phyloP scores from a whole-genome alignment of 345 rosid species.

The Microcos paniculata region DNA sequence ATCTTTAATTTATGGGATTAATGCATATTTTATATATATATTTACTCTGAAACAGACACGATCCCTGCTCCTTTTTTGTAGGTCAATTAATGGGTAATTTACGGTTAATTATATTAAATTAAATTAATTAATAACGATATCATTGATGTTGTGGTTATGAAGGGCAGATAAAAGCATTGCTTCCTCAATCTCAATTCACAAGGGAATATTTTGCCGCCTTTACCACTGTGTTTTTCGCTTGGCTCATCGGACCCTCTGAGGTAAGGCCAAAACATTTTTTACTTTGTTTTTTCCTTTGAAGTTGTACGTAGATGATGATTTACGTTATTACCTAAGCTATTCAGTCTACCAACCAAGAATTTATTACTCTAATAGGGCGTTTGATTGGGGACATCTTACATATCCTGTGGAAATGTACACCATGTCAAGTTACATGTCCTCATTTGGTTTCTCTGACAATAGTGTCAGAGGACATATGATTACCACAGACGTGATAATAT shows the following conservation, averaged over 20 bases:
- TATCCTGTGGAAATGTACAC: no score
- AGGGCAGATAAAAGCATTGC: conserved; percentile 52
- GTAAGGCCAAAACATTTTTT: conserved; percentile 32
- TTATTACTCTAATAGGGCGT: no score
- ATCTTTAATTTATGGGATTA: not conserved
- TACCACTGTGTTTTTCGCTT: conserved; percentile 75
- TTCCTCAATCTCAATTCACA: conserved; percentile 60
- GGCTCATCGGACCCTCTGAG: conserved; percentile 90
- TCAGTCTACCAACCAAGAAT: no score
- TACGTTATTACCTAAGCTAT: no score
- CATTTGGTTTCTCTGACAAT: no score
- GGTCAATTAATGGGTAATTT: not conserved
- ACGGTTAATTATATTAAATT: not conserved
- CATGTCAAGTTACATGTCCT: no score
- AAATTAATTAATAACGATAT: not conserved
- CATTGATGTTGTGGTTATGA: not conserved
- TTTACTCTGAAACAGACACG: not conserved
- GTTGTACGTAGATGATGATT: no score
- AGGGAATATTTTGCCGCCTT: conserved; percentile 82
- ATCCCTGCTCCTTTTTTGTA: not conserved
- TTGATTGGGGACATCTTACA: no score
- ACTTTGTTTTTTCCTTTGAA: no score
- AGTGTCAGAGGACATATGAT: no score
- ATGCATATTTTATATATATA: not conserved
- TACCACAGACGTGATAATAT: no score